Evolutionary conservation across 371 early-diverging fungal species (phyloP).

Genomic region (Neoconidiobolus thromboides): DNA sequence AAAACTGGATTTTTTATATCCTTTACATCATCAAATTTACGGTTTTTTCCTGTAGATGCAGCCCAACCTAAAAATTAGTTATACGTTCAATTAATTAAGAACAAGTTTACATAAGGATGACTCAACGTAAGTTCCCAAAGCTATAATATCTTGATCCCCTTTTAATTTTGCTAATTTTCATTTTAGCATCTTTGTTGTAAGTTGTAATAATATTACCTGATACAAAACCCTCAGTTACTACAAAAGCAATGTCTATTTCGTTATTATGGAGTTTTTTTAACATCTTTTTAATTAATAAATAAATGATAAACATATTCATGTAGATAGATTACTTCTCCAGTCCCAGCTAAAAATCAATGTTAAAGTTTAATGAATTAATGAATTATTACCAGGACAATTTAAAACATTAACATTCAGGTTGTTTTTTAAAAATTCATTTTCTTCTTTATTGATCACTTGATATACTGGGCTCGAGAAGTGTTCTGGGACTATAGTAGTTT

Average conservation of each 20-base stretch:
- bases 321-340: neutral
- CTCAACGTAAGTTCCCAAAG: neutral
- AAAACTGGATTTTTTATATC: neutral
- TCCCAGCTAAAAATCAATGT: neutral
- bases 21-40: neutral
- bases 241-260: neutral
- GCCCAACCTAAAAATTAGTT: neutral
- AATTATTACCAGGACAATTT: neutral
- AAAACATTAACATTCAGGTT: neutral
- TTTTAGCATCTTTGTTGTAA: neutral
- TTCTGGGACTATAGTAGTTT: neutral
- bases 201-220: neutral
- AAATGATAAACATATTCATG: neutral
- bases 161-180: neutral
- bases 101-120: neutral
- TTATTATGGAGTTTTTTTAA: neutral
- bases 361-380: neutral
- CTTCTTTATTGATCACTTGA: neutral
- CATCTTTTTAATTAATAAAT: neutral
- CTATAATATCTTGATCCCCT: neutral
- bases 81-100: neutral
- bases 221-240: constrained; percentile 2
- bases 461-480: neutral
- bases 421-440: neutral
- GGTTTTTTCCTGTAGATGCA: constrained; percentile 1